Evolutionary conservation across 176 grass and related monocot genomes (phyloP).

Genomic region (Oryza brachyantha): DNA sequence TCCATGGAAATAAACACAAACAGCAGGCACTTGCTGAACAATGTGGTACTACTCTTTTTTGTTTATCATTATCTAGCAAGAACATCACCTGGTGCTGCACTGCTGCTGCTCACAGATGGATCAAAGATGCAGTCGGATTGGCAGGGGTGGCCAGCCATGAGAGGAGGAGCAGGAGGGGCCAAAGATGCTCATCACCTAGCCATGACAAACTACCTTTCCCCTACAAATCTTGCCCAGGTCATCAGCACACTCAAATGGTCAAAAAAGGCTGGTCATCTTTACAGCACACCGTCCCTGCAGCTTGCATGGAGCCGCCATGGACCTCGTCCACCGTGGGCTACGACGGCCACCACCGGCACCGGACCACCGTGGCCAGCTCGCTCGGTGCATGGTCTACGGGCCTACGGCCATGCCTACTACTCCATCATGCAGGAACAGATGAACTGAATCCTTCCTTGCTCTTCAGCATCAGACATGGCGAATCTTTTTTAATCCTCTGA

Average conservation of each 20-base stretch:
- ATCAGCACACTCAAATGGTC: constrained; percentile 32
- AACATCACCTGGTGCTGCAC: neutral
- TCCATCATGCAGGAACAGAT: no score
- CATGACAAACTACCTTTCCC: constrained; percentile 27
- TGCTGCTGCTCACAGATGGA: neutral
- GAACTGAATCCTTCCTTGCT: neutral
- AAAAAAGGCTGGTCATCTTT: constrained; percentile 35
- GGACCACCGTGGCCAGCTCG: no score
- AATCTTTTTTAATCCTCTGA: neutral
- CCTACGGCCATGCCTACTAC: no score
- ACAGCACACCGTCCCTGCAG: neutral
- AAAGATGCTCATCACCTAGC: constrained; percentile 42
- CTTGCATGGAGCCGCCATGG: neutral
- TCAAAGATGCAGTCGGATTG: neutral
- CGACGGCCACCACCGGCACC: neutral
- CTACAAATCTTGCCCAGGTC: neutral
- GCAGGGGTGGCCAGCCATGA: neutral
- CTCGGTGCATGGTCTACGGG: no score
- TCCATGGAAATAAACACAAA: neutral
- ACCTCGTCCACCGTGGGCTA: constrained; percentile 22
- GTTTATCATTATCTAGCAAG: neutral
- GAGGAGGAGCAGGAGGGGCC: neutral
- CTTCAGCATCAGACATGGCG: neutral
- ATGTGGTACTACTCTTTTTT: neutral
- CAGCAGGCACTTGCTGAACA: neutral